These are phyloP conservation scores for Sanghuangporus sanghuang DNA, from an alignment of 1,284 basidiomycete species.

Conservation along the genomic window DNA sequence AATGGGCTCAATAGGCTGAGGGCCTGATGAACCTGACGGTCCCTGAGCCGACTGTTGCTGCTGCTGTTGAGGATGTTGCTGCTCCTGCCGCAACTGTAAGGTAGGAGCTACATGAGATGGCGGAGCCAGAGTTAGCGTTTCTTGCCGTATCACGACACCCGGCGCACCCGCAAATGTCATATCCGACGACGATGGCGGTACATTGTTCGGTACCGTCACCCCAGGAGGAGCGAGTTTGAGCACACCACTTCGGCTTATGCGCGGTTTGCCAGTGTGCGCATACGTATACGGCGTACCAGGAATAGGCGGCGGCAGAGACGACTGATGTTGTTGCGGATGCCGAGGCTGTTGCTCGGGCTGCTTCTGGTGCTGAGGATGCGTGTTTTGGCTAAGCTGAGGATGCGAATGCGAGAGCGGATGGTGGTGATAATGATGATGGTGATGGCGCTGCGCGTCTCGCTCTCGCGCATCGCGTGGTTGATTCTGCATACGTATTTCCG, in stretches of 20 bases:
- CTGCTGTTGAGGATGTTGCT: conserved; percentile 3
- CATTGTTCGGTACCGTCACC: conserved; percentile 14
- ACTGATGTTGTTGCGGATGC: not conserved
- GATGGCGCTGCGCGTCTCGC: conserved; percentile 11
- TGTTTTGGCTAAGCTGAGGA: not conserved
- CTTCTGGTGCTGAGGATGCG: conserved; percentile 3
- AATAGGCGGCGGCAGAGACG: not conserved
- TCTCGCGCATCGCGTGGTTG: conserved; percentile 9
- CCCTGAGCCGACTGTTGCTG: not conserved
- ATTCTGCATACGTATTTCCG: conserved; percentile 18
- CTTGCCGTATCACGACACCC: conserved; percentile 1
- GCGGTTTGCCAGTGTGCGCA: conserved; percentile 2
- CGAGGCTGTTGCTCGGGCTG: not conserved
- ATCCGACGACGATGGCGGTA: conserved; percentile 10
- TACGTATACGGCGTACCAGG: conserved; percentile 1
- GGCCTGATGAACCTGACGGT: not conserved
- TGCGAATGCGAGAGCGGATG: conserved; percentile 7
- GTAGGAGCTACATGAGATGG: not conserved
- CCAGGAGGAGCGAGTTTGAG: conserved; percentile 18
- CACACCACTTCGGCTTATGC: conserved; percentile 10
- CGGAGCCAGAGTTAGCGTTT: conserved; percentile 11
- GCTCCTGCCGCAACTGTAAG: not conserved
- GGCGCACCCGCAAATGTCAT: not conserved
- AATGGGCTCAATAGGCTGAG: not conserved
- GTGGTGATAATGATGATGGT: conserved; percentile 8